phyloP scores from a whole-genome alignment of 1,139 yeast genomes.

The Maudiozyma humilis region DNA sequence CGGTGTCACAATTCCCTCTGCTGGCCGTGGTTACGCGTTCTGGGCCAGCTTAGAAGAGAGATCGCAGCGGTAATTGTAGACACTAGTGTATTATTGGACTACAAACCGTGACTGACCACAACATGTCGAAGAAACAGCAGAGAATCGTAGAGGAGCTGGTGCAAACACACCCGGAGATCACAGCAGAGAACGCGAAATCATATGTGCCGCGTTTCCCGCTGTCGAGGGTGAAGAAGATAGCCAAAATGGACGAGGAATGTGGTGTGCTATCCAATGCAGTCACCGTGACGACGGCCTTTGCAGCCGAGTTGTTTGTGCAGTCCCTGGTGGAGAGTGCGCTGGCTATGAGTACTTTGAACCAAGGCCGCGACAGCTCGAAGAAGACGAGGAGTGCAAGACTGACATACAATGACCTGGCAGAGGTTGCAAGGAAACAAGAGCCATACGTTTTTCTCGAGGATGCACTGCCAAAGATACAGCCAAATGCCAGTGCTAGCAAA shows the following conservation, averaged over 20 bases:
- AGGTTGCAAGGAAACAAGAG: constrained; percentile 60
- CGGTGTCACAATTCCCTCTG: neutral
- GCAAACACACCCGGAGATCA: constrained; percentile 4
- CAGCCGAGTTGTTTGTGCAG: constrained; percentile 79
- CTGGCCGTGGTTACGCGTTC: neutral
- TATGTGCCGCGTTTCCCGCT: constrained; percentile 45
- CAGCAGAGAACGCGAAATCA: constrained; percentile 6
- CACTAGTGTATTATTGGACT: no score
- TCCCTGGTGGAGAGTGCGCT: constrained; percentile 75
- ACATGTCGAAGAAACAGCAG: neutral
- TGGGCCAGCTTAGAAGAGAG: neutral
- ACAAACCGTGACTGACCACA: no score
- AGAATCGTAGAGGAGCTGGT: constrained; percentile 1
- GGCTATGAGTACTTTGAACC: constrained; percentile 30
- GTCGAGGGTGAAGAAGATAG: constrained; percentile 72
- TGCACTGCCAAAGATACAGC: constrained; percentile 34
- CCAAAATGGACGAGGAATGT: constrained; percentile 81
- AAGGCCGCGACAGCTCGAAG: constrained; percentile 9
- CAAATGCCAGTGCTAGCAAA: neutral
- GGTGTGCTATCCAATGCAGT: constrained; percentile 69
- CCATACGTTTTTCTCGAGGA: constrained; percentile 59
- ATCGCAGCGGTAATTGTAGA: neutral
- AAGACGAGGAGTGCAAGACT: constrained; percentile 17
- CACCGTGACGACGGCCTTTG: constrained; percentile 74
- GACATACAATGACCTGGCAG: constrained; percentile 62